Evolutionary conservation across 2,329 filamentous ascomycete genomes (phyloP).

Genomic region (Ophiostoma sp.): DNA sequence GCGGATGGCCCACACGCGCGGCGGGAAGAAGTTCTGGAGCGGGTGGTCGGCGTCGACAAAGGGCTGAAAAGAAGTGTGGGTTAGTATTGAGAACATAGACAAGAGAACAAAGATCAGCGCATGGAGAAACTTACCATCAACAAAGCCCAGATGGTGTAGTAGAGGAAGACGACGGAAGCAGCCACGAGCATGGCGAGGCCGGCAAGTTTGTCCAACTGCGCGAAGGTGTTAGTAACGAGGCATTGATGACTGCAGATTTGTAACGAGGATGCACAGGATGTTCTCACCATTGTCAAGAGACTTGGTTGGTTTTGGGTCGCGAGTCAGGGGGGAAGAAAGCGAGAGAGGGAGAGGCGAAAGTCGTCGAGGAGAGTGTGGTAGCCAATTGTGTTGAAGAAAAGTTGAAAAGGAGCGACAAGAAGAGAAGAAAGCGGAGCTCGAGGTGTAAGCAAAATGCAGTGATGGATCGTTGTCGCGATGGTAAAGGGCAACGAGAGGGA

Average conservation of each 20-base stretch:
- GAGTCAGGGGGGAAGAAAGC: neutral
- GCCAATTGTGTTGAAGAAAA: neutral
- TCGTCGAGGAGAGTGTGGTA: neutral
- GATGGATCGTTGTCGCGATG: neutral
- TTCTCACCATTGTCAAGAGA: constrained; percentile 8
- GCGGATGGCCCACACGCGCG: constrained; percentile 97
- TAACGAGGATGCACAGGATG: neutral
- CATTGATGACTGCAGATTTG: neutral
- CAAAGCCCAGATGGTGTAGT: constrained; percentile 97
- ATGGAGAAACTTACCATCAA: constrained; percentile 70
- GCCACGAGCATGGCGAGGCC: constrained; percentile 68
- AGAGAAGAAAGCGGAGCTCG: neutral
- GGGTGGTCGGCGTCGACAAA: constrained; percentile 95
- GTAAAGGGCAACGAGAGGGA: neutral
- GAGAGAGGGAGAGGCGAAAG: neutral
- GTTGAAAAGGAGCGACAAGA: neutral
- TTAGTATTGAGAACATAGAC: constrained; percentile 23
- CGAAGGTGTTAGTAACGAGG: neutral
- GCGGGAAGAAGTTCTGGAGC: constrained; percentile 92
- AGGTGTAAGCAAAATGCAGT: neutral
- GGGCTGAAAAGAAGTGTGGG: constrained; percentile 58
- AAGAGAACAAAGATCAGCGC: neutral
- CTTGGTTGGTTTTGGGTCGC: neutral
- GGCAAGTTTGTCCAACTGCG: constrained; percentile 83
- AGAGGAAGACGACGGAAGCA: constrained; percentile 65